A percentile compares a stretch with the other conserved stretches of the same genome.
Conservation (phyloP, 164 flowering plant genomes). For the Euptelea pleiosperma region DNA sequence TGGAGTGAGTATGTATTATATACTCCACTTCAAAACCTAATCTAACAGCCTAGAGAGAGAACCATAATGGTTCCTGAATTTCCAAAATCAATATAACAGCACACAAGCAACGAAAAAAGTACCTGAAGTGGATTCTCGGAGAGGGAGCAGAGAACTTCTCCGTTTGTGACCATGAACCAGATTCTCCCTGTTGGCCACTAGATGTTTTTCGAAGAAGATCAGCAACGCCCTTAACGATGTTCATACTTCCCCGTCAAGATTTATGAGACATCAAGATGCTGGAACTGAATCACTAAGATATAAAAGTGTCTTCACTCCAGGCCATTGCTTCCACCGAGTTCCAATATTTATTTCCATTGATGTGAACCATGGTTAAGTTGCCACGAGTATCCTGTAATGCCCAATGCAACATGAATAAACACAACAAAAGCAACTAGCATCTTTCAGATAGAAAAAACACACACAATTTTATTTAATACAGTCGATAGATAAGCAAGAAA, state of each 20-base stretch:
- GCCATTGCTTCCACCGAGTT: constrained; percentile 13
- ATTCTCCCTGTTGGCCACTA: constrained; percentile 53
- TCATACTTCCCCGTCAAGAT: constrained; percentile 50
- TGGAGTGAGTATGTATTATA: no score
- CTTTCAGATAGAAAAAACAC: neutral
- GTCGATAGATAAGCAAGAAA: neutral
- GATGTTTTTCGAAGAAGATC: constrained; percentile 91
- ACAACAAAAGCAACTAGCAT: no score
- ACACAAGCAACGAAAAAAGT: constrained; percentile 7
- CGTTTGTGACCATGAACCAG: constrained; percentile 34
- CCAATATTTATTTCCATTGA: constrained; percentile 6
- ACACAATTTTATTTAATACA: neutral
- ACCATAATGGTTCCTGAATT: no score
- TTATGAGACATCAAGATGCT: constrained; percentile 18
- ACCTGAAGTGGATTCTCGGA: constrained; percentile 77
- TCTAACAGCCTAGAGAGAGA: no score
- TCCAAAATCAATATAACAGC: neutral
- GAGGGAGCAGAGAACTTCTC: constrained; percentile 59
- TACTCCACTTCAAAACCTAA: no score
- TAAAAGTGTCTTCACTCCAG: neutral
- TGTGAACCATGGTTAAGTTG: constrained; percentile 1
- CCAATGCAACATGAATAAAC: no score
- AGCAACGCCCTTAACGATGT: constrained; percentile 93
- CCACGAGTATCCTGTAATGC: neutral
- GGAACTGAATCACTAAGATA: neutral